Conservation (phyloP, 192 early-diverging fungal species). For the Coemansia sp. region DNA sequence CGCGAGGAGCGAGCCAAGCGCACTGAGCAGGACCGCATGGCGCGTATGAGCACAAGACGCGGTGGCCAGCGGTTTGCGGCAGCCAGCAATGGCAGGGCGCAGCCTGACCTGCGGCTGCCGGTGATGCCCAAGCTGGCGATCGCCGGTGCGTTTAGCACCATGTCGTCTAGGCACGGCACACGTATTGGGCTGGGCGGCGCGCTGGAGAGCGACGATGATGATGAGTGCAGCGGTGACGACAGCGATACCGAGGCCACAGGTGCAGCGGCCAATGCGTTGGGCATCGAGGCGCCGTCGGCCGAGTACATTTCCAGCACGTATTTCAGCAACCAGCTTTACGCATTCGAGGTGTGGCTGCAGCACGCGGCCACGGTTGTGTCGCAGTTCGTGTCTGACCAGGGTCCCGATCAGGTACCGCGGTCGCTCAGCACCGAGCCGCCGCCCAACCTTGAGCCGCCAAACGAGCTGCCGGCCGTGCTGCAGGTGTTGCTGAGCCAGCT, state of each 20-base stretch:
- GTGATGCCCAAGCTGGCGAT: conserved; percentile 35
- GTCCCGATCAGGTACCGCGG: conserved; percentile 39
- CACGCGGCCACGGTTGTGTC: conserved; percentile 74
- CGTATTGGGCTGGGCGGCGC: conserved; percentile 25
- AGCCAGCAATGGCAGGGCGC: neutral
- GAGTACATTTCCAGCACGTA: conserved; percentile 71
- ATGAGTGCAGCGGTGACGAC: conserved; percentile 25
- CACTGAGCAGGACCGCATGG: conserved; percentile 23
- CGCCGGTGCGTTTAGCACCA: conserved; percentile 27
- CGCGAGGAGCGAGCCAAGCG: conserved; percentile 30
- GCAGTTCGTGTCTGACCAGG: conserved; percentile 52
- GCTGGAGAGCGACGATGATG: conserved; percentile 25
- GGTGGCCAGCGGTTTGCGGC: neutral
- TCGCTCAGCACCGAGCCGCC: conserved; percentile 53
- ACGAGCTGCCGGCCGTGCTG: conserved; percentile 93
- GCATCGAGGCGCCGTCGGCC: neutral
- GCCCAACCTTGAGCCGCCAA: conserved; percentile 63
- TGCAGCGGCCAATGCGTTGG: conserved; percentile 8
- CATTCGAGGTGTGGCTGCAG: conserved; percentile 94
- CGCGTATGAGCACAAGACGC: conserved; percentile 6
- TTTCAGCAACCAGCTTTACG: conserved; percentile 95
- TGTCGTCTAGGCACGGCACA: conserved; percentile 22
- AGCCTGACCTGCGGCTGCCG: conserved; percentile 13
- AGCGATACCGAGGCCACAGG: conserved; percentile 27
- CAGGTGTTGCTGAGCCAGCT: conserved; percentile 95